Base-by-base conservation (phyloP, 2,329 filamentous ascomycete genomes). In the Talaromyces pinophilus region DNA sequence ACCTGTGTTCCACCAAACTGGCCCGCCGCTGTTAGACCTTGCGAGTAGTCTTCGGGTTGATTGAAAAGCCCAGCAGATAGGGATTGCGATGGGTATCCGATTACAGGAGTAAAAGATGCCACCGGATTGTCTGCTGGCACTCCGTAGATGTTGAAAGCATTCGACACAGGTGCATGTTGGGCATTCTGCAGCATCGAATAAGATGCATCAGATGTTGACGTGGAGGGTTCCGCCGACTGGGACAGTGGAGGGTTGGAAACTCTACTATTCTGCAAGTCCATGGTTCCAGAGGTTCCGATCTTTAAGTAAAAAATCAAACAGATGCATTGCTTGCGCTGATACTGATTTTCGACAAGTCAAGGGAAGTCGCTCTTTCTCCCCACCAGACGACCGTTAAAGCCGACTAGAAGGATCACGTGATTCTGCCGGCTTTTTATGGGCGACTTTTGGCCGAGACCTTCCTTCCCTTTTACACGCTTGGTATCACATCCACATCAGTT, bases 141-240 rank as follows among this genome's bases (percentile, higher is more conserved):
- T 15, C 30, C 54, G 33, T 57, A 57, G n/a, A 30, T 25, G 19
- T 8, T 33, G 33, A 40, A 28, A 35, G 17, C n/a, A 42, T 62
- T 48, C 8, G 42, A 38, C 28, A 46, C 11, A 40, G 25, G 35
- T 30, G 25, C 48, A 52, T 42, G 46, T 15, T 54, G 60, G 46
- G 48, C 48, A 19, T 7, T 19, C n/a, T 64, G 62, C 28, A 59
- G 44, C 44, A 52, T 44, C 25, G 38, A 48, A 59, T 59, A 46
- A 38, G 65, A 66, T 63, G 64, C 35, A 66, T 66, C 64, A 63
- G 28, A 40, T 28, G 64, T 66, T 28, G 65, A 60, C 19, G 61
- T 54, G 60, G 64, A 66, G 42, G 42, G 42, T 13, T 61, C 54
- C 46, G 61, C 44, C 44, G 35, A 30, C 35, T 59, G 64, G 55